Percentiles rank a stretch among this genome's conserved stretches.
phyloP scores from a whole-genome alignment of 495 filamentous ascomycete species.

The Penicillium parvum region DNA sequence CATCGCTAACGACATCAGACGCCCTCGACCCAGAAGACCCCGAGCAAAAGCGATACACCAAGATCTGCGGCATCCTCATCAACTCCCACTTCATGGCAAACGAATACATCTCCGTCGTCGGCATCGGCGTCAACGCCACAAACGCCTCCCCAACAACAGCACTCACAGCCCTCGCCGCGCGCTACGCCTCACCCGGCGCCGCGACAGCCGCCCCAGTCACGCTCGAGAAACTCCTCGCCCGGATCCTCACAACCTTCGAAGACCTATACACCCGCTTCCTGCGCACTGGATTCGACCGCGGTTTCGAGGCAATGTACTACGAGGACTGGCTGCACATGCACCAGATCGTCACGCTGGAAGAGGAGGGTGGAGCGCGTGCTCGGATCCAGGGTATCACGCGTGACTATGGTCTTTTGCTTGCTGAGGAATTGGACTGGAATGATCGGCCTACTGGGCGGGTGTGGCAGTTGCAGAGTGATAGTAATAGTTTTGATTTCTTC shows the following conservation, averaged over 20 bases:
- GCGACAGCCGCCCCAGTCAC: constrained; percentile 50
- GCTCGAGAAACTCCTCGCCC: constrained; percentile 78
- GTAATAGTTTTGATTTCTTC: constrained; percentile 99
- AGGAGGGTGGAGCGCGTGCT: constrained; percentile 70
- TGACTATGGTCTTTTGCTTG: constrained; percentile 81
- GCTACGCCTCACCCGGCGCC: constrained; percentile 23
- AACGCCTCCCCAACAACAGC: constrained; percentile 87
- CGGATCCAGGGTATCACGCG: constrained; percentile 84
- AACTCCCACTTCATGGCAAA: constrained; percentile 77
- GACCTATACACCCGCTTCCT: constrained; percentile 71
- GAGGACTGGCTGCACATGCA: constrained; percentile 82
- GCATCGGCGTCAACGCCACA: constrained; percentile 83
- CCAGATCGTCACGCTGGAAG: constrained; percentile 86
- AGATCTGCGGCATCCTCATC: constrained; percentile 90
- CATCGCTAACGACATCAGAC: constrained; percentile 38
- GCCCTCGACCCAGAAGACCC: constrained; percentile 66
- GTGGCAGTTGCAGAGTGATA: constrained; percentile 87
- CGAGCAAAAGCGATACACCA: constrained; percentile 63
- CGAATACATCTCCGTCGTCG: constrained; percentile 82
- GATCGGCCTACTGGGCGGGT: constrained; percentile 70
- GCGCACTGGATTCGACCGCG: constrained; percentile 62
- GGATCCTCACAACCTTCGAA: constrained; percentile 77
- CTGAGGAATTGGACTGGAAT: constrained; percentile 71
- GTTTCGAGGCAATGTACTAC: constrained; percentile 78
- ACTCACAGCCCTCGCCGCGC: constrained; percentile 62